Conservation (phyloP, 371 early-diverging fungal genomes). For the Rhizopus sp. region DNA sequence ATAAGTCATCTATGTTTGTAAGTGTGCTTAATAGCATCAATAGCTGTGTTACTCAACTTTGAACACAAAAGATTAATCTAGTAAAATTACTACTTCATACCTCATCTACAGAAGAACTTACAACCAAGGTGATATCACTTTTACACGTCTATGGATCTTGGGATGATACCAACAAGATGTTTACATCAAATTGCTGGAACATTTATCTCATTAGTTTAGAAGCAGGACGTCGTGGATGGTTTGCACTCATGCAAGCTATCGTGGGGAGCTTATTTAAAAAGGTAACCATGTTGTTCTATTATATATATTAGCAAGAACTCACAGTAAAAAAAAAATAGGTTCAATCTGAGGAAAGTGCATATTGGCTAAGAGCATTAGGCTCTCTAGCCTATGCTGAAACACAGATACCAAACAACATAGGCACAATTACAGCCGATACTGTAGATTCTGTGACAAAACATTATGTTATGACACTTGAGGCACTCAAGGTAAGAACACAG, state of each 20-base stretch:
- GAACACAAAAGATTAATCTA: constrained; percentile 30
- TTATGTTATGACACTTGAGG: constrained; percentile 10
- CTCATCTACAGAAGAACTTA: constrained; percentile 7
- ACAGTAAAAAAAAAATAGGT: constrained; percentile 18
- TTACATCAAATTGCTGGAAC: constrained; percentile 32
- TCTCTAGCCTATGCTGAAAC: constrained; percentile 34
- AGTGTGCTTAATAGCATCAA: constrained; percentile 7
- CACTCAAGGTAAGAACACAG: constrained; percentile 22
- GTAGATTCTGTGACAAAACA: constrained; percentile 15
- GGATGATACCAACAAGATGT: constrained; percentile 14
- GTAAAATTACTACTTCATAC: constrained; percentile 31
- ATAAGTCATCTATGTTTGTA: constrained; percentile 24
- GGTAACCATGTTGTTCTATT: constrained; percentile 10
- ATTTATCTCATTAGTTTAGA: constrained; percentile 39
- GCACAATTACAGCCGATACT: constrained; percentile 1
- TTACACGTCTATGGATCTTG: constrained; percentile 32
- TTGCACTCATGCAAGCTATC: constrained; percentile 32
- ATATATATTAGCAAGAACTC: not conserved
- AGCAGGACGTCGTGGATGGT: constrained; percentile 40
- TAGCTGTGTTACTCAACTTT: not conserved
- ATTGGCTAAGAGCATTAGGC: constrained; percentile 34
- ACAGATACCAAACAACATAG: constrained; percentile 9
- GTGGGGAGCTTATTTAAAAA: constrained; percentile 22
- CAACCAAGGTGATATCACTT: constrained; percentile 2
- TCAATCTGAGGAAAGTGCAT: constrained; percentile 30